Base-by-base conservation (phyloP, 805 yeast species). In the Teunomyces lycoperdinae region DNA sequence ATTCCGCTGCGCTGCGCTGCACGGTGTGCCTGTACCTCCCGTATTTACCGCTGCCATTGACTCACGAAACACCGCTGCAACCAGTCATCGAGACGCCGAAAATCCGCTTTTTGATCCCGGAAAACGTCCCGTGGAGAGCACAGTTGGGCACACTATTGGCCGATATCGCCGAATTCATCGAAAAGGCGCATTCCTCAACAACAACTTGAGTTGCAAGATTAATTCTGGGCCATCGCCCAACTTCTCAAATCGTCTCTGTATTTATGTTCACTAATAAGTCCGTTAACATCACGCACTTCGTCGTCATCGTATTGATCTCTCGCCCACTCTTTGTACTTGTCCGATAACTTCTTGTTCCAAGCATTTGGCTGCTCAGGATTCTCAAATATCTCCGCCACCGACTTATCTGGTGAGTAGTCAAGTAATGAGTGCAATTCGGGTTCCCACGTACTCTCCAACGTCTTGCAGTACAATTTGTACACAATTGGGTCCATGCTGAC, bases 331-430 rank as follows among this genome's bases (percentile, higher is more conserved):
- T 42, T 30, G 30, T 47, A 49, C 34, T 49, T 44, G 28, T 50
- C 48, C 34, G 49, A 51, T 27, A 55, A 33, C n/a, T 51, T 47
- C 28, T 50, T 49, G 11, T 52, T 50, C 48, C 50, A 51, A 10
- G 52, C 54, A 28, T 44, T 26, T 10, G 50, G 55, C 20, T 52
- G 42, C 20, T 80, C 78, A 0, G 88, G 87, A 28, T 87, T 86
- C 27, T 78, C 75, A 48, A 88, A 77, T 2, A 91, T 85, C 63
- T 89, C 95, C 29, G 82, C 81, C 9, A 90, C 75, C 52, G 91
- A 80, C 49, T 84, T 87, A 43, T 77, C 76, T 0, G 96, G 92
- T 9, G 83, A 71, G 43, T 62, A 74, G 71, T 68, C 87, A 80
- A 71, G 60, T 41, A 67, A 63, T 47, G 70, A 70, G 60, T 64